Conservation (phyloP, 176 grass and related monocot species). For the Alopecurus myosuroides region DNA sequence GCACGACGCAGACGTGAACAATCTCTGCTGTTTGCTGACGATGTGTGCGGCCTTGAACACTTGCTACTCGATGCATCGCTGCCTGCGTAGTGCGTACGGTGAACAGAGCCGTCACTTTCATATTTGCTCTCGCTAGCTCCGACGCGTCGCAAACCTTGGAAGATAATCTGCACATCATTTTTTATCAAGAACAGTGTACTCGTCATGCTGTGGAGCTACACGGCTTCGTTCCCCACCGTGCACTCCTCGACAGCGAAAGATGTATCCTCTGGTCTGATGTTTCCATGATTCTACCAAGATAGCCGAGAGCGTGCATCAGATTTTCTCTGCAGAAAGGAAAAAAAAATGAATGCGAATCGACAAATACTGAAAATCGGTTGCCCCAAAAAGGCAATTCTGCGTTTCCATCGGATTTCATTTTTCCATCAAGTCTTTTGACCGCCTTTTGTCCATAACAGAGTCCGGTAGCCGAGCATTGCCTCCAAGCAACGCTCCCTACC, state of each 20-base stretch:
- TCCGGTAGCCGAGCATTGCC: conserved; percentile 7
- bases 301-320: background rate
- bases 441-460: background rate
- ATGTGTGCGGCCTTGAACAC: background rate
- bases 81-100: too few relatives aligned
- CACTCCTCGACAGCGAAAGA: background rate
- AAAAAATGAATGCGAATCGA: background rate
- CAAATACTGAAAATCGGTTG: background rate
- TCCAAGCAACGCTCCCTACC: conserved; percentile 22
- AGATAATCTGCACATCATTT: too few relatives aligned
- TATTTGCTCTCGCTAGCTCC: background rate
- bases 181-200: background rate
- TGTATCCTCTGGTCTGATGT: background rate
- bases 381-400: background rate
- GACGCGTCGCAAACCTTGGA: too few relatives aligned
- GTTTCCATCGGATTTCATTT: background rate
- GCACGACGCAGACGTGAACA: too few relatives aligned
- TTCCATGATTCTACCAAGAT: background rate
- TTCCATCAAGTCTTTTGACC: background rate
- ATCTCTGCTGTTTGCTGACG: too few relatives aligned
- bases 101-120: too few relatives aligned
- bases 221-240: background rate
- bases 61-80: background rate
- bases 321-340: background rate
- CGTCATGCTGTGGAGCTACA: background rate